Evolutionary conservation across 169 alveolate genomes (phyloP).

Genomic region (Neospora caninum): DNA sequence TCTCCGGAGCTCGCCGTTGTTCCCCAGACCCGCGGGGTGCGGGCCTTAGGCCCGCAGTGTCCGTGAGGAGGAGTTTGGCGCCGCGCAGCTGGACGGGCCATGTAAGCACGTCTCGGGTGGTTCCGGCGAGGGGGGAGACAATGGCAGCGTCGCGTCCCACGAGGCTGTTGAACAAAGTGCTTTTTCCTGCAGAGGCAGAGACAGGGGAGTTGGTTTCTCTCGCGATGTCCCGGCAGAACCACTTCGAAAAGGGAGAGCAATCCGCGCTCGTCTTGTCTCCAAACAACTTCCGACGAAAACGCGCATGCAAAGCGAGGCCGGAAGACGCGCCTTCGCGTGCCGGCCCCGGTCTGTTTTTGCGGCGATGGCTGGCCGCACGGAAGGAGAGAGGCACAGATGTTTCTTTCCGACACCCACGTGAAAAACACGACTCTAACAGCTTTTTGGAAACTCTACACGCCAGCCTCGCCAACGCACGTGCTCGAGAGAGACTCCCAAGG

Average conservation of each 20-base stretch:
- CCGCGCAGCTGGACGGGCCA: background rate
- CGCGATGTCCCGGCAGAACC: background rate
- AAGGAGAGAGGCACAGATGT: too few species aligned
- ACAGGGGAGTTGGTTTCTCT: background rate
- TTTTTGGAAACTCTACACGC: too few species aligned
- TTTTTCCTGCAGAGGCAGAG: conserved; percentile 14
- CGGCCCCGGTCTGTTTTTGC: too few species aligned
- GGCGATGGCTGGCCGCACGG: too few species aligned
- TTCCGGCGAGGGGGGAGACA: conserved; percentile 28
- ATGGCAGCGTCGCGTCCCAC: conserved; percentile 51
- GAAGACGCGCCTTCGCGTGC: too few species aligned
- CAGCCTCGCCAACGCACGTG: too few species aligned
- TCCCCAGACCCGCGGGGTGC: background rate
- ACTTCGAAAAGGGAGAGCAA: background rate
- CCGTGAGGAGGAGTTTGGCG: background rate
- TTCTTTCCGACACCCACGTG: too few species aligned
- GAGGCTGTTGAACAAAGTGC: conserved; percentile 41
- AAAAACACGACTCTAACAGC: too few species aligned
- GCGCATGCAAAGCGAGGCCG: too few species aligned
- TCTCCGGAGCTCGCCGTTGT: background rate
- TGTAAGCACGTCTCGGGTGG: conserved; percentile 44
- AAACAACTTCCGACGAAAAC: too few species aligned
- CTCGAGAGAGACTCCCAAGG: too few species aligned
- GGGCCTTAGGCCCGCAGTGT: conserved; percentile 35
- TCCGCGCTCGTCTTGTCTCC: too few species aligned